Evolutionary conservation across 257 asterid species (phyloP).

Genomic region (Solanum raphanifolium): DNA sequence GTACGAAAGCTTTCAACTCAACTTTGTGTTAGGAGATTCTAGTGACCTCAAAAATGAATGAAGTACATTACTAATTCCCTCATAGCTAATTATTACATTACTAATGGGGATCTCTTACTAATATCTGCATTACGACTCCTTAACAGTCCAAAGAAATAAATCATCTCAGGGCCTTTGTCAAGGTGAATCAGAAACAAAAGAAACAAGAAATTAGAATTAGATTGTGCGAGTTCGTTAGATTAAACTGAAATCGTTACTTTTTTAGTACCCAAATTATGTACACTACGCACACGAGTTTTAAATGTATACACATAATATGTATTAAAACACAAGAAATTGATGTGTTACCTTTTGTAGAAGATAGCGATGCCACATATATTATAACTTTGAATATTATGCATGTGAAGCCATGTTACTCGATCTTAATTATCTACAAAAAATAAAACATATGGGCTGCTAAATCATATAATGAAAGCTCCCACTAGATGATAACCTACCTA

Average conservation of each 20-base stretch:
- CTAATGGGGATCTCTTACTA: not conserved
- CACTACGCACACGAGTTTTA: not conserved
- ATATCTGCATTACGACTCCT: not conserved
- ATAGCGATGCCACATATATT: not conserved
- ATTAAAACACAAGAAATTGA: not conserved
- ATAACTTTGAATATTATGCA: conserved; percentile 1
- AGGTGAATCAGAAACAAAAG: too few species aligned
- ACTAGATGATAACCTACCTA: not conserved
- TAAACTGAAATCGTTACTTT: not conserved
- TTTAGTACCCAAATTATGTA: not conserved
- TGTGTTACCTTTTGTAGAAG: not conserved
- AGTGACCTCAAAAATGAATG: not conserved
- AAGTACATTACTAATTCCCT: not conserved
- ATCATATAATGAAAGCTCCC: not conserved
- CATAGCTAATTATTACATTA: not conserved
- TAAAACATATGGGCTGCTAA: not conserved
- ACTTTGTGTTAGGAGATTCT: not conserved
- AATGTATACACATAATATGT: not conserved
- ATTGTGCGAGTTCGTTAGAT: not conserved
- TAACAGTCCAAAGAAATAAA: too few species aligned
- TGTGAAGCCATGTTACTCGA: conserved; percentile 25
- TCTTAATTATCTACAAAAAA: not conserved
- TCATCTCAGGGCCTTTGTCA: too few species aligned
- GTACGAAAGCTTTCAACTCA: not conserved
- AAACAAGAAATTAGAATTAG: too few species aligned